Evolutionary conservation across 495 filamentous ascomycete genomes (phyloP), one percentile per base, ranked within the genome.

Genomic region (Hypoxylon cercidicola): DNA sequence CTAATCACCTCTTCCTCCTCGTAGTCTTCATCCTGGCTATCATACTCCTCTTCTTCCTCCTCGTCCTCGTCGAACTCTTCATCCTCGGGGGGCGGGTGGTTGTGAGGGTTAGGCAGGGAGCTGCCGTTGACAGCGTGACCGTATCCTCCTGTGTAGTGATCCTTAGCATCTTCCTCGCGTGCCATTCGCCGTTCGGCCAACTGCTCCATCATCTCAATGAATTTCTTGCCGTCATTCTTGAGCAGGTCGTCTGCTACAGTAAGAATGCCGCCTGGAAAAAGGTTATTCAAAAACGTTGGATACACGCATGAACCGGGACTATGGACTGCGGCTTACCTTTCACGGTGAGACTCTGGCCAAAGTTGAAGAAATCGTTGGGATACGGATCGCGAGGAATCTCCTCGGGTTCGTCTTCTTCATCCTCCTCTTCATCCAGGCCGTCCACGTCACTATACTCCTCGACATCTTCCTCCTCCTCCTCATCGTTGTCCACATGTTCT

Each of bases 161-260:
- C 90, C 70, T 89, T 88, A 13, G 92, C 91, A 73, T 97, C 93
- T 76, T 95, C 92, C 78, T 99, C 95, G 32, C 95, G 88, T 66
- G 92, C 89, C 93, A 99, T 97, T 64, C 95, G 88, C 58, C 94
- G 90, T 78, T 99, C 96, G 10, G 95, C 96, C 68, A 99, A 85
- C 75, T 97, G 93, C 74, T 99, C 95, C 96, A 99, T 99, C 95
- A 99, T 98, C 76, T 99, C 95, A 77, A 99, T 99, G 81, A 99
- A 99, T 73, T 97, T 96, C 76, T 96, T 97, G 73, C 95, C 95
- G 74, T 99, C 95, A 75, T 99, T 99, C 77, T 98, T 97, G 30
- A 99, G 84, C 49, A 99, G 83, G 78, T 99, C 95, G 79, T 99
- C 95, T 72, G 95, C 95, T 67, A 99, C 96, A 54, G 95, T 99